These are phyloP conservation scores for Thermochaetoides dissita DNA, from an alignment of 2,329 filamentous ascomycete genomes.

Conservation along the genomic window DNA sequence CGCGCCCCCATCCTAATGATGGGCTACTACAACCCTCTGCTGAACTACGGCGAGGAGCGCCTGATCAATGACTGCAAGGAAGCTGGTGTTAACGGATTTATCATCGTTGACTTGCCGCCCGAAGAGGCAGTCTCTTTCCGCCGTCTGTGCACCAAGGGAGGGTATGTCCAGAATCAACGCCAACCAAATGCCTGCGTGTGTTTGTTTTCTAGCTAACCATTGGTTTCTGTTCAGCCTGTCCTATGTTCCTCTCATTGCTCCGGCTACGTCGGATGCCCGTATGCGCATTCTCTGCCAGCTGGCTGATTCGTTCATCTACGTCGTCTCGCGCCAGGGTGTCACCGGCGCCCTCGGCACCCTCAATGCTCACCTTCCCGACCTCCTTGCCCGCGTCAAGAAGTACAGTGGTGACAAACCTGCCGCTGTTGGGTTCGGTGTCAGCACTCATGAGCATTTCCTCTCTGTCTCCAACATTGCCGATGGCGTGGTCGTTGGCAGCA, in stretches of 20 bases:
- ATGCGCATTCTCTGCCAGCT: slow-evolving; percentile 96
- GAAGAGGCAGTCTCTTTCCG: slow-evolving; percentile 92
- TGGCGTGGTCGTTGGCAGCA: slow-evolving; percentile 90
- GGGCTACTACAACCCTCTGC: slow-evolving; percentile 96
- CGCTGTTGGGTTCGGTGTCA: slow-evolving; percentile 90
- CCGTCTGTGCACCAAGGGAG: slow-evolving; percentile 63
- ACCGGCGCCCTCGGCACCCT: slow-evolving; percentile 73
- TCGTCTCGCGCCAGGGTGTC: slow-evolving; percentile 93
- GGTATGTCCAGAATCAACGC: slow-evolving; percentile 32
- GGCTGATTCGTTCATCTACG: slow-evolving; percentile 97
- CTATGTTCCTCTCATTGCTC: slow-evolving; percentile 93
- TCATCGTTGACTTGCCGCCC: slow-evolving; percentile 87
- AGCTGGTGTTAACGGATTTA: slow-evolving; percentile 87
- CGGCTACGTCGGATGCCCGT: slow-evolving; percentile 77
- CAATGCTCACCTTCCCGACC: slow-evolving; percentile 65
- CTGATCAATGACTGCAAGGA: slow-evolving; percentile 73
- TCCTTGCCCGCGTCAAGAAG: slow-evolving; percentile 75
- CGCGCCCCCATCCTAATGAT: slow-evolving; percentile 79
- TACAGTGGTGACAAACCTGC: slow-evolving; percentile 85
- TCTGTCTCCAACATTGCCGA: slow-evolving; percentile 74
- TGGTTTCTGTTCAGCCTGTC: slow-evolving; percentile 47
- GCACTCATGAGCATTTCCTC: slow-evolving; percentile 84
- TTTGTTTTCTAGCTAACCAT: slow-evolving; percentile 1
- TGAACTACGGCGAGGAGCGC: slow-evolving; percentile 86
- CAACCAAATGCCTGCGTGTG: background rate